A percentile compares a stretch with the other conserved stretches of the same genome.
Evolutionary conservation across 805 yeast species (phyloP).

Genomic region (Naumovozyma castellii): DNA sequence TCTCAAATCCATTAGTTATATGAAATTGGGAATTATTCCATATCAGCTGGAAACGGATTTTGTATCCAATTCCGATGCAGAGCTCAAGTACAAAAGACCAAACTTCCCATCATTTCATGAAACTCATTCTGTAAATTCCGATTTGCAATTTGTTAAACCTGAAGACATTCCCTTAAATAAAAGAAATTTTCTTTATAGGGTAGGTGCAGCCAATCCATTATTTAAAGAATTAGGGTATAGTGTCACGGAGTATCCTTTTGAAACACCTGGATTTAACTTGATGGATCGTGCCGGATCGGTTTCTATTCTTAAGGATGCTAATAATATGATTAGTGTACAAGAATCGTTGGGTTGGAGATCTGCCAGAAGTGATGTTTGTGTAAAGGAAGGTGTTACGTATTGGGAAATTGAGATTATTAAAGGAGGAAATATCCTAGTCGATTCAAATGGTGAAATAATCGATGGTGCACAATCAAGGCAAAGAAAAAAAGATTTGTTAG

Average conservation of each 20-base stretch:
- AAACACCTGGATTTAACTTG: slow-evolving; percentile 20
- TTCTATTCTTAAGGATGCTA: slow-evolving; percentile 30
- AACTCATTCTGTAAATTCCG: slow-evolving; percentile 6
- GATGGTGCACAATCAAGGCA: slow-evolving; percentile 1
- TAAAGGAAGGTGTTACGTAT: slow-evolving; percentile 72
- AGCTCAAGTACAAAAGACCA: slow-evolving; percentile 10
- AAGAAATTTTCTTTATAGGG: slow-evolving; percentile 70
- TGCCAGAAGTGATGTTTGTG: slow-evolving; percentile 60
- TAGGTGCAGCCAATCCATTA: slow-evolving; percentile 62
- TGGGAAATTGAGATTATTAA: slow-evolving; percentile 59
- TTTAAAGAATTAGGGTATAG: slow-evolving; percentile 52
- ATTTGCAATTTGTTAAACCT: slow-evolving; percentile 15
- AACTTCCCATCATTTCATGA: slow-evolving; percentile 15
- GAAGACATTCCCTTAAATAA: slow-evolving; percentile 80
- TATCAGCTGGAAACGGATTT: slow-evolving; percentile 23
- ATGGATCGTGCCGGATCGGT: slow-evolving; percentile 59
- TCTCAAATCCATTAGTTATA: slow-evolving; percentile 1
- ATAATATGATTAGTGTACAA: slow-evolving; percentile 36
- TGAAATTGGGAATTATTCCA: slow-evolving; percentile 25
- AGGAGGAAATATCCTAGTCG: slow-evolving; percentile 17
- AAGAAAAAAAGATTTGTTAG: slow-evolving; percentile 21
- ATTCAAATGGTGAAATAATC: slow-evolving; percentile 7
- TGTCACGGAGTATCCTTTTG: slow-evolving; percentile 66
- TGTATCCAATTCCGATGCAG: slow-evolving; percentile 5
- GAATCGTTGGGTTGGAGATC: slow-evolving; percentile 73